phyloP scores from a whole-genome alignment of 1,139 yeast species.

The Candida glucosophila region DNA sequence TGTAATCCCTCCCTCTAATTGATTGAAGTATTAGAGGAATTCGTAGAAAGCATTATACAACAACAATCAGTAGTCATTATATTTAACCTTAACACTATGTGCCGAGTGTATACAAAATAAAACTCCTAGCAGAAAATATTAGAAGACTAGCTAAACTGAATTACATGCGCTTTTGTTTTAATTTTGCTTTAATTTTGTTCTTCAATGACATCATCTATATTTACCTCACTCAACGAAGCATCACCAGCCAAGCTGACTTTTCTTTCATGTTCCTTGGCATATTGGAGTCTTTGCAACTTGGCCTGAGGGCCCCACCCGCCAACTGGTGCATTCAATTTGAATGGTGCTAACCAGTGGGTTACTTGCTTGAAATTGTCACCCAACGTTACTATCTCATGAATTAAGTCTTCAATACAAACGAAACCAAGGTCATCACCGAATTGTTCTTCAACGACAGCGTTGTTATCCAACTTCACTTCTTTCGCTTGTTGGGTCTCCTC shows the following conservation, averaged over 20 bases:
- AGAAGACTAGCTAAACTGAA: too few species aligned
- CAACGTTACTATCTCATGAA: slow-evolving; percentile 56
- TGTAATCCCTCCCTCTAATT: too few species aligned
- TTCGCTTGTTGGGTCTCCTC: slow-evolving; percentile 20
- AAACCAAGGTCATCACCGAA: slow-evolving; percentile 59
- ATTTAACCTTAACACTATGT: too few species aligned
- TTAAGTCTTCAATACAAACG: slow-evolving; percentile 71
- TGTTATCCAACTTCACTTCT: slow-evolving; percentile 51
- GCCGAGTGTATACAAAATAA: too few species aligned
- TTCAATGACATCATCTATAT: slow-evolving; percentile 57
- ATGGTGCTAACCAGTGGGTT: slow-evolving; percentile 59
- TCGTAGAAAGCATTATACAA: too few species aligned
- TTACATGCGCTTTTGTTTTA: too few species aligned
- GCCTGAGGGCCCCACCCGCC: slow-evolving; percentile 64
- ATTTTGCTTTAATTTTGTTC: slow-evolving; percentile 53
- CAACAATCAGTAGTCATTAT: too few species aligned
- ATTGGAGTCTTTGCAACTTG: slow-evolving; percentile 42
- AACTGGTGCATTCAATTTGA: slow-evolving; percentile 59
- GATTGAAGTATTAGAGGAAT: too few species aligned
- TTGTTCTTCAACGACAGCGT: slow-evolving; percentile 64
- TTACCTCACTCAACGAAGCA: slow-evolving; percentile 59
- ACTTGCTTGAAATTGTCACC: slow-evolving; percentile 57
- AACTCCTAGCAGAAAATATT: too few species aligned
- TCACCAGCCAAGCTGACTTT: slow-evolving; percentile 53
- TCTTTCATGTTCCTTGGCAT: slow-evolving; percentile 34